phyloP scores from a whole-genome alignment of 2,329 filamentous ascomycete species.

The Fusarium goolgardi region DNA sequence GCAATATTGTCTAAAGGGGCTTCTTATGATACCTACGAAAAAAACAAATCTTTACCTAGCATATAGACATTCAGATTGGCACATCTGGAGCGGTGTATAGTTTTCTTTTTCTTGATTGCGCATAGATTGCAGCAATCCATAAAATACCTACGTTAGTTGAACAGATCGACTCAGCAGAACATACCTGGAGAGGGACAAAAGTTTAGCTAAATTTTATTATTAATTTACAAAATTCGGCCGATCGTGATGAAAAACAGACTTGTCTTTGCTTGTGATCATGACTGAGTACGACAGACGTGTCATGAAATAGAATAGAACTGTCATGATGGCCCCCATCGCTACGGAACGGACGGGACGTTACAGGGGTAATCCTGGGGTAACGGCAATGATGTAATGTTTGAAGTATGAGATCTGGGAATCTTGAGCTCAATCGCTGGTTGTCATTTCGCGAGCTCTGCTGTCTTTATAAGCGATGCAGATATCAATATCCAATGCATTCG shows the following conservation, averaged over 20 bases:
- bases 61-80: constrained; percentile 31
- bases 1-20: constrained; percentile 46
- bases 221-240: background rate
- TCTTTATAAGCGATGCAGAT: no score
- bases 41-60: constrained; percentile 6
- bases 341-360: background rate
- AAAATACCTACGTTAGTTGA: background rate
- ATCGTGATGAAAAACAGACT: background rate
- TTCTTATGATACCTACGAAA: constrained; percentile 36
- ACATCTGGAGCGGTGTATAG: constrained; percentile 27
- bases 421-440: background rate
- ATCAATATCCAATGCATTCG: background rate
- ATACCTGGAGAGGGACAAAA: background rate
- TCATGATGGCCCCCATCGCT: constrained; percentile 16
- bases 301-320: constrained; percentile 1
- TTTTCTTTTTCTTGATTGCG: constrained; percentile 11
- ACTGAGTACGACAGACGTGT: background rate
- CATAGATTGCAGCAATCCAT: constrained; percentile 9
- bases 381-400: constrained; percentile 25
- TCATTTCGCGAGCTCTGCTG: background rate
- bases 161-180: background rate
- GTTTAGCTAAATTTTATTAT: background rate
- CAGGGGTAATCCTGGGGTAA: constrained; percentile 27
- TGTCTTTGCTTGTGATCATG: background rate
- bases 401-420: background rate